Conservation (phyloP, 140 eudicot species). For the Bidens hawaiensis region DNA sequence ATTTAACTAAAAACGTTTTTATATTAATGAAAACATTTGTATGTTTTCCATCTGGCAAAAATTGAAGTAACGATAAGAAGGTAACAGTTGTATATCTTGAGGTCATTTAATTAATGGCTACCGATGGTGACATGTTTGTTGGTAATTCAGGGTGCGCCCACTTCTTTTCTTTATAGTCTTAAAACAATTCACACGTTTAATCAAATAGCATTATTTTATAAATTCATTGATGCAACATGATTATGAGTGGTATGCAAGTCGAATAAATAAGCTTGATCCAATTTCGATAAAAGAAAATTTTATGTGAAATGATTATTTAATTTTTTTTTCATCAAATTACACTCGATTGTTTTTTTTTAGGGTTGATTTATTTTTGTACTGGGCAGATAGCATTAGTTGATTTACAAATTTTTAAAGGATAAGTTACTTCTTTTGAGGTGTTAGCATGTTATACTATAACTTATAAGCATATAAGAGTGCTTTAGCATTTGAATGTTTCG, state of each 20-base stretch:
- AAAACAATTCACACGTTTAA: conserved; percentile 10
- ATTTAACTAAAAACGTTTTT: too few species aligned
- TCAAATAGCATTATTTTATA: background rate
- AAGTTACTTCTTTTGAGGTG: too few species aligned
- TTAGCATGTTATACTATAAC: too few species aligned
- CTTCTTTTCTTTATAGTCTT: background rate
- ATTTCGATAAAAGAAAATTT: background rate
- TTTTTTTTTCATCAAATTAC: too few species aligned
- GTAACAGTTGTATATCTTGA: background rate
- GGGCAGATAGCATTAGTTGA: too few species aligned
- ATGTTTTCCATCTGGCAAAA: background rate
- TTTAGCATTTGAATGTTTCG: too few species aligned
- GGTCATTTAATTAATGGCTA: background rate
- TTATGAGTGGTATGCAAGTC: background rate
- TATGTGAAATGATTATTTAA: background rate
- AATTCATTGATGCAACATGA: background rate
- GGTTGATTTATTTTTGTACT: too few species aligned
- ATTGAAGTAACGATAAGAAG: background rate
- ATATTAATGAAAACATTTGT: background rate
- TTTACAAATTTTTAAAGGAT: too few species aligned
- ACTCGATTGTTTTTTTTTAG: too few species aligned
- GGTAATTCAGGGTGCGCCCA: background rate
- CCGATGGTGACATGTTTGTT: conserved; percentile 6
- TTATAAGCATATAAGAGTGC: too few species aligned
- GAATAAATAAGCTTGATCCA: background rate